A percentile compares a stretch with the other conserved stretches of the same genome.
phyloP scores from a whole-genome alignment of 805 yeast species.

The Starmerella apis region DNA sequence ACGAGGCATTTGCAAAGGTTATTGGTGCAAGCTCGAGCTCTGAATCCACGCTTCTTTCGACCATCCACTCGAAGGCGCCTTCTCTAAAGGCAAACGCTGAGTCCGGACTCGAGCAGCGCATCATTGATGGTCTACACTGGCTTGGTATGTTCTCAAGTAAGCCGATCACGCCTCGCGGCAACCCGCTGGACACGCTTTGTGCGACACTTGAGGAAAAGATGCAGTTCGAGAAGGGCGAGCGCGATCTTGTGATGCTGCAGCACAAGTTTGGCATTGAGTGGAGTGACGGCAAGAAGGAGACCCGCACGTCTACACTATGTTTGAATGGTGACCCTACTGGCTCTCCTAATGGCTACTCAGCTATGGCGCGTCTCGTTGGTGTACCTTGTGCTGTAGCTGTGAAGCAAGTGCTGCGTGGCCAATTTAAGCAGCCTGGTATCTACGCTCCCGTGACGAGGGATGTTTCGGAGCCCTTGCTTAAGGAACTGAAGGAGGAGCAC shows the following conservation, averaged over 20 bases:
- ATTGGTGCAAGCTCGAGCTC: conserved; percentile 62
- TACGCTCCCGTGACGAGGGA: conserved; percentile 89
- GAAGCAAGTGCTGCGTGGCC: conserved; percentile 74
- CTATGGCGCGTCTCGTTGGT: conserved; percentile 98
- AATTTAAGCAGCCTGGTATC: conserved; percentile 67
- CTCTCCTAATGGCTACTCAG: conserved; percentile 74
- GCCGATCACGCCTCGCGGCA: conserved; percentile 75
- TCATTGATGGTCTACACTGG: conserved; percentile 85
- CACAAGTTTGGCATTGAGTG: conserved; percentile 97
- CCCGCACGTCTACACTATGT: conserved; percentile 89
- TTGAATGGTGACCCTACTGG: conserved; percentile 71
- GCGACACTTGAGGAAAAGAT: conserved; percentile 89
- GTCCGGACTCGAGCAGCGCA: conserved; percentile 73
- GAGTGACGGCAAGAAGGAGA: conserved; percentile 84
- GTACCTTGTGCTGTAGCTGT: conserved; percentile 97
- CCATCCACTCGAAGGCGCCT: conserved; percentile 61
- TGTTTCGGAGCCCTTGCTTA: conserved; percentile 81
- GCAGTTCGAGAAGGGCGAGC: conserved; percentile 93
- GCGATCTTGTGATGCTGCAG: conserved; percentile 89
- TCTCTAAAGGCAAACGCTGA: conserved; percentile 48
- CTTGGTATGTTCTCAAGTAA: conserved; percentile 78
- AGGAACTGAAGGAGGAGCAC: conserved; percentile 80
- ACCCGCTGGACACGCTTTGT: conserved; percentile 91
- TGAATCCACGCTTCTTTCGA: conserved; percentile 63
- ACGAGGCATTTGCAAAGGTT: conserved; percentile 66